A percentile compares a stretch with the other conserved stretches of the same genome.
Evolutionary conservation across 139 green algal genomes (phyloP).

Genomic region (Picochlorum sp.): DNA sequence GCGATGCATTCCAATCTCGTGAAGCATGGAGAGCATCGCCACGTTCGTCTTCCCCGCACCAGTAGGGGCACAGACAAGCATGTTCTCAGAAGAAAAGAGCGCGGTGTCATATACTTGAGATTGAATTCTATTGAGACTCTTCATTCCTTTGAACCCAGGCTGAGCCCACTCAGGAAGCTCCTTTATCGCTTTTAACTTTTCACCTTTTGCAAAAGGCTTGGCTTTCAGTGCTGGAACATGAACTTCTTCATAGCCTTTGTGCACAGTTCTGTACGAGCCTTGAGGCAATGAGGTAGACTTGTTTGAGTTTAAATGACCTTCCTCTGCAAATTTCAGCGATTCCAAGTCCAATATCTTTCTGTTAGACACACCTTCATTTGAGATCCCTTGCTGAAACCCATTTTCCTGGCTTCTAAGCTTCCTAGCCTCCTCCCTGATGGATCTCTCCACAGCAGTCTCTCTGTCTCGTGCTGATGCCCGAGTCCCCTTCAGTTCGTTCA

Average conservation of each 20-base stretch:
- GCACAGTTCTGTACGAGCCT: slow-evolving; percentile 56
- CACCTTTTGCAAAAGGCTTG: slow-evolving; percentile 71
- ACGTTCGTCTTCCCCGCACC: slow-evolving; percentile 98
- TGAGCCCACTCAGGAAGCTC: slow-evolving; percentile 90
- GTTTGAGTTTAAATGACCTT: slow-evolving; percentile 83
- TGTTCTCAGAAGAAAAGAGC: slow-evolving; percentile 85
- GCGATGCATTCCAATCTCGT: slow-evolving; percentile 76
- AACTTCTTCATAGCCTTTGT: slow-evolving; percentile 94
- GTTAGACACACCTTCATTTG: slow-evolving; percentile 12
- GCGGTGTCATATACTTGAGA: slow-evolving; percentile 74
- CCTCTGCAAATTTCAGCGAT: slow-evolving; percentile 61
- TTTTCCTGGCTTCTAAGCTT: slow-evolving; percentile 46
- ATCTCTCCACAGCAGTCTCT: slow-evolving; percentile 71
- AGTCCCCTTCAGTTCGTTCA: slow-evolving; percentile 73
- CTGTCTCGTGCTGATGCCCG: slow-evolving; percentile 63
- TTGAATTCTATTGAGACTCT: slow-evolving; percentile 88
- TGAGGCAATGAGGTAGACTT: slow-evolving; percentile 70
- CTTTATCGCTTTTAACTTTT: slow-evolving; percentile 63
- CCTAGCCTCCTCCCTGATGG: slow-evolving; percentile 86
- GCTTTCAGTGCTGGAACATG: slow-evolving; percentile 90
- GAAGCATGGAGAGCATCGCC: slow-evolving; percentile 92
- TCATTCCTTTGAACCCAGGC: slow-evolving; percentile 80
- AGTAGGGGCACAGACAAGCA: slow-evolving; percentile 82
- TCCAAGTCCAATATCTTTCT: slow-evolving; percentile 83
- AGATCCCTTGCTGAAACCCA: slow-evolving; percentile 15